Conservation (phyloP, 2,329 filamentous ascomycete species). For the Phaeoacremonium minimum region DNA sequence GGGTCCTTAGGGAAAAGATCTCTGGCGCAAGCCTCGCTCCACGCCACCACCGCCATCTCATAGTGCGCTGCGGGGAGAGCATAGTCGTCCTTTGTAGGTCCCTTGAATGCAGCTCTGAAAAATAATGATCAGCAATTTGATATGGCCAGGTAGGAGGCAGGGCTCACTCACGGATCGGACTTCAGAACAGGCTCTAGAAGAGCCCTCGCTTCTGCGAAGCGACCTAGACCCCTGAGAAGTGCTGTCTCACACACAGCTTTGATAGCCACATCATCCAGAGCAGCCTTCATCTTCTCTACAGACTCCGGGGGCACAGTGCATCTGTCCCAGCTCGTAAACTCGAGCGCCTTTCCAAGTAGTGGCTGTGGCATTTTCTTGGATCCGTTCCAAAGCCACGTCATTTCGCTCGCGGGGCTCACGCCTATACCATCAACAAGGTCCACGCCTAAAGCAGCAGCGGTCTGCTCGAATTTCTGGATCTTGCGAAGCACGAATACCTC, state of each 20-base stretch:
- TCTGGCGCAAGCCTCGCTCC: constrained; percentile 59
- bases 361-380: constrained; percentile 69
- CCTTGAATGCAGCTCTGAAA: constrained; percentile 49
- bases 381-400: constrained; percentile 93
- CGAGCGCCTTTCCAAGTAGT: constrained; percentile 61
- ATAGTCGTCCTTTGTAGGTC: constrained; percentile 64
- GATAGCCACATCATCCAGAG: constrained; percentile 59
- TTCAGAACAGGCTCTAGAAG: constrained; percentile 62
- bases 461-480: constrained; percentile 80
- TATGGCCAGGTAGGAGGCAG: neutral
- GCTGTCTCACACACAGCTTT: constrained; percentile 63
- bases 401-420: constrained; percentile 77
- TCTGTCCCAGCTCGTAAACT: constrained; percentile 61
- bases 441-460: constrained; percentile 62
- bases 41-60: constrained; percentile 78
- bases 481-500: constrained; percentile 83
- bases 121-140: constrained; percentile 7
- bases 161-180: constrained; percentile 52
- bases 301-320: constrained; percentile 43
- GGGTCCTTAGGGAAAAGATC: constrained; percentile 17
- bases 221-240: constrained; percentile 59
- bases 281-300: constrained; percentile 41
- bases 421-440: constrained; percentile 78
- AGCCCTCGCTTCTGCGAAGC: constrained; percentile 59
- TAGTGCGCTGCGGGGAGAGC: constrained; percentile 73